These are phyloP conservation scores for Elymus sibiricus DNA, from an alignment of 176 grass and related monocot genomes.

Conservation along the genomic window DNA sequence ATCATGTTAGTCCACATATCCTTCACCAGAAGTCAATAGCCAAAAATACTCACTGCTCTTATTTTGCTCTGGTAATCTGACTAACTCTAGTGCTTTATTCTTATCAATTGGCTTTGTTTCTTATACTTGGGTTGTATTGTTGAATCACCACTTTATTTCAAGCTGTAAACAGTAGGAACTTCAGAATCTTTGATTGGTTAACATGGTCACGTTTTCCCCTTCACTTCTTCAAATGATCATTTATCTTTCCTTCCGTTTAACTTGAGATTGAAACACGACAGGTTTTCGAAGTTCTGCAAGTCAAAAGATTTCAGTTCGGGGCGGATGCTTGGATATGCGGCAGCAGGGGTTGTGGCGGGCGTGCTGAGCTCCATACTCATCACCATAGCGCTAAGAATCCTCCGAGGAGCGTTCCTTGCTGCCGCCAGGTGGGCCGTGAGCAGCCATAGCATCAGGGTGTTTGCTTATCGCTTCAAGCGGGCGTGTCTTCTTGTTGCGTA, in stretches of 20 bases:
- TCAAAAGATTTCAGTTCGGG: constrained; percentile 37
- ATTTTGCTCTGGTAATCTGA: neutral
- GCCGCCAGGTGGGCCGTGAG: constrained; percentile 24
- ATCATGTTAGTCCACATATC: neutral
- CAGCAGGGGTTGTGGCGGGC: constrained; percentile 47
- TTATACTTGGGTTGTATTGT: neutral
- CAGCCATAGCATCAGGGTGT: constrained; percentile 40
- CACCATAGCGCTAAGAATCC: constrained; percentile 29
- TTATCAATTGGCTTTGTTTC: neutral
- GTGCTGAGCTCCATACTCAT: constrained; percentile 50
- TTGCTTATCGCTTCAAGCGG: constrained; percentile 33
- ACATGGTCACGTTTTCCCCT: neutral
- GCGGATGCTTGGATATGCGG: constrained; percentile 28
- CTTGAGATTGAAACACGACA: constrained; percentile 16
- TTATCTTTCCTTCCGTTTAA: neutral
- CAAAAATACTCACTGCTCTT: neutral
- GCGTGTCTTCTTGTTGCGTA: constrained; percentile 75
- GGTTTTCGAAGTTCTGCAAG: constrained; percentile 46
- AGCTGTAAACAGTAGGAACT: neutral
- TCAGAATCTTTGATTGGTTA: neutral
- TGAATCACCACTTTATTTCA: neutral
- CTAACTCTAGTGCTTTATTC: neutral
- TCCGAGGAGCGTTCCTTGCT: constrained; percentile 42
- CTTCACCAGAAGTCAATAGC: neutral
- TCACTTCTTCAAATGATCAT: neutral